Conservation (phyloP, 108 stramenopile genomes). For the Cylindrotheca closterium region DNA sequence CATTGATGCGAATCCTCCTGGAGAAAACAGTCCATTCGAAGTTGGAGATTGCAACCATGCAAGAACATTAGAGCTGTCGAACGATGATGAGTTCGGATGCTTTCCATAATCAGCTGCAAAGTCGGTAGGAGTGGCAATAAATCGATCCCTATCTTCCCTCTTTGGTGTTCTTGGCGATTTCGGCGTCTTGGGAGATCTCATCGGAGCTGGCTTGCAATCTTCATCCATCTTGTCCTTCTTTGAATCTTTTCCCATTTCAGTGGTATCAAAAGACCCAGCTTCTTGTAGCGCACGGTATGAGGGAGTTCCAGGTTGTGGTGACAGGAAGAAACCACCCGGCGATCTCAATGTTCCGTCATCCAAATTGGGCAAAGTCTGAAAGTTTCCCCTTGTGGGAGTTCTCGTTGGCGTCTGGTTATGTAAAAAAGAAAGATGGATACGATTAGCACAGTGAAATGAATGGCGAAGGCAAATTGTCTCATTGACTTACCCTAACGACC, state of each 20-base stretch:
- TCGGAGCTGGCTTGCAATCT: conserved; percentile 19
- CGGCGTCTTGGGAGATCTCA: conserved; percentile 23
- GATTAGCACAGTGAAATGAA: background rate
- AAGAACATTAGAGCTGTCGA: conserved; percentile 68
- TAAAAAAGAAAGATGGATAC: background rate
- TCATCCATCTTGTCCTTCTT: conserved; percentile 1
- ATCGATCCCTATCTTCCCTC: conserved; percentile 31
- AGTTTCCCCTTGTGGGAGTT: conserved; percentile 36
- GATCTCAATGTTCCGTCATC: conserved; percentile 38
- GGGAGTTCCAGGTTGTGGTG: conserved; percentile 35
- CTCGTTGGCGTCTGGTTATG: conserved; percentile 31
- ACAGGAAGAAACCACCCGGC: conserved; percentile 40
- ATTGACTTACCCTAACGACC: background rate
- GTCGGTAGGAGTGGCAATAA: conserved; percentile 70
- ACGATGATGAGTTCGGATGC: conserved; percentile 29
- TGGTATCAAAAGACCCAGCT: conserved; percentile 12
- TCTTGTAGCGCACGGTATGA: conserved; percentile 9
- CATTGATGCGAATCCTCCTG: conserved; percentile 55
- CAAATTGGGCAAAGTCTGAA: conserved; percentile 38
- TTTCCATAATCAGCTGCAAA: conserved; percentile 84
- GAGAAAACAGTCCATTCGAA: conserved; percentile 77
- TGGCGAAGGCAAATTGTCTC: background rate
- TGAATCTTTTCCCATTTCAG: conserved; percentile 2
- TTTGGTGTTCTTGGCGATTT: conserved; percentile 32
- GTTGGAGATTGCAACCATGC: conserved; percentile 82